These are phyloP conservation scores for Debaryomyces castellii DNA, from an alignment of 805 yeast species.

Conservation along the genomic window DNA sequence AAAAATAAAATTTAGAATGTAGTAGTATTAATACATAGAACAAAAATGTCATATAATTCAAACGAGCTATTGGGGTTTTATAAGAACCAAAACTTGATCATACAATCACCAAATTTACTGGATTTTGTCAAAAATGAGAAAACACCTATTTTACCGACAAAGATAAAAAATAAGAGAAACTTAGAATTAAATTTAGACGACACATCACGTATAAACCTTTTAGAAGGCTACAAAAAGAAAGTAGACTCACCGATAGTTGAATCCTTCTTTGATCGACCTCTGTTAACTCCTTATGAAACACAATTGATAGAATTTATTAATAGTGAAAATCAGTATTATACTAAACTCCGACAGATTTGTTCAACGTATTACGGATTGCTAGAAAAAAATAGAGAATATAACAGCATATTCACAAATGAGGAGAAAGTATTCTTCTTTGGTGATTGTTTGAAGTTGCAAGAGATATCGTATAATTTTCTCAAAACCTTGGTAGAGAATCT, in stretches of 20 bases:
- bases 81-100: not conserved
- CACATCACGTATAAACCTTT: not conserved
- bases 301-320: constrained; percentile 24
- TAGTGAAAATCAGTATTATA: constrained; percentile 32
- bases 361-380: constrained; percentile 31
- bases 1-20: not conserved
- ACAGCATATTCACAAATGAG: constrained; percentile 26
- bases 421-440: constrained; percentile 44
- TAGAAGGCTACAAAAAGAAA: constrained; percentile 16
- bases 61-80: not conserved
- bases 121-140: too few relatives aligned
- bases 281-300: not conserved
- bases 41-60: not conserved
- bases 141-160: too few relatives aligned
- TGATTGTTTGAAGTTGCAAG: constrained; percentile 38
- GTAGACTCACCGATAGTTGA: constrained; percentile 35
- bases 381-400: constrained; percentile 23
- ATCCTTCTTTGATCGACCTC: constrained; percentile 12
- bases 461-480: constrained; percentile 18
- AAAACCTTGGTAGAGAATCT: constrained; percentile 7
- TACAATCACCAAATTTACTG: too few relatives aligned
- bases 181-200: not conserved
- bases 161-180: not conserved
- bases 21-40: not conserved
- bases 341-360: constrained; percentile 24